Evolutionary conservation across 495 filamentous ascomycete species (phyloP), one percentile per base, ranked within the genome.

Genomic region (Hyaloscypha finlandica): DNA sequence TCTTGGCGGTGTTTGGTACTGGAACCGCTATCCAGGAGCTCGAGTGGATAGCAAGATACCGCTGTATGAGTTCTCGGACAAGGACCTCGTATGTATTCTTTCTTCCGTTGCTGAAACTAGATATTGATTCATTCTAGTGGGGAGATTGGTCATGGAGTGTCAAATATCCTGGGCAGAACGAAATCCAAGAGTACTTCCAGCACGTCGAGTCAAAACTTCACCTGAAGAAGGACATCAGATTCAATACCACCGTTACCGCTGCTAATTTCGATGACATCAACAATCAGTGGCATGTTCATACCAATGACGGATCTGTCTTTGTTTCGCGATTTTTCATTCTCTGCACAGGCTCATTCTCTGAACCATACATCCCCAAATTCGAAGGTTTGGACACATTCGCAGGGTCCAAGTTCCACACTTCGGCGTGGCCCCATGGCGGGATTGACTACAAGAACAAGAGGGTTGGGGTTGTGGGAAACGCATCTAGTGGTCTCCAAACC

Each of bases 391-490:
- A 82, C 70, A 72, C 42, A 73, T 70, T 71, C 76, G 68, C 77
- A 69, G 83, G 55, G 72, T 83, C 52, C 33, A 61, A 22, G 32
- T 66, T 65, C 55, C 85, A 86, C 63, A 80, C 81, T 1, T 80
- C 83, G 32, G 82, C 83, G 74, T 87, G 84, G 85, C 85, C 85
- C 12, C 56, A 81, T 77, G 64, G 71, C 77, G 71, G 70, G 64
- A 63, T 78, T 78, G 59, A 81, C 78, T 53, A 84, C 79, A 74
- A 76, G 22, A 74, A 79, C 25, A 87, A 86, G 72, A 80, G 79
- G 45, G 73, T 88, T 14, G 84, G 81, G 19, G 80, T 88, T 42
- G 81, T 88, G 57, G 85, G 85, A 32, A 83, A 78, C 35, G 85
- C 84, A 19, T 77, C 84, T 3, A 85, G 83, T 1, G 85, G 84